phyloP scores from a whole-genome alignment of 1,284 basidiomycete species.

The Boletus sp. region DNA sequence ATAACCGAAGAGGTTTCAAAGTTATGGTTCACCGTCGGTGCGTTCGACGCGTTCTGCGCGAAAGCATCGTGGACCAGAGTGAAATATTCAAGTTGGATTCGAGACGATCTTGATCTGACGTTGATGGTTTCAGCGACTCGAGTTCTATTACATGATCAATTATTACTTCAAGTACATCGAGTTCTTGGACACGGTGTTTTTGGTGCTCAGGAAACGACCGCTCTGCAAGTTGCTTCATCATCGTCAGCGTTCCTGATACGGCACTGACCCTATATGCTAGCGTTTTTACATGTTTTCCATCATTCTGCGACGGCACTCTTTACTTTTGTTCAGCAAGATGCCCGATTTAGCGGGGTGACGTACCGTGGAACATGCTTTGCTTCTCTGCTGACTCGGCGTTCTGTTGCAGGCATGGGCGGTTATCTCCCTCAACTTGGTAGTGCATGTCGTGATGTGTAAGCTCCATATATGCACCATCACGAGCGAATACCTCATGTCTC shows the following conservation, averaged over 20 bases:
- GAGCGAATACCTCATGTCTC: constrained; percentile 7
- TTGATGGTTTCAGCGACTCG: constrained; percentile 60
- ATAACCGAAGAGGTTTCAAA: constrained; percentile 89
- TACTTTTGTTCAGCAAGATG: constrained; percentile 92
- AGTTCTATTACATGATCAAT: constrained; percentile 97
- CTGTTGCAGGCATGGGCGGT: constrained; percentile 85
- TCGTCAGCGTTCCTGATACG: background rate
- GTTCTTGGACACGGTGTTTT: constrained; percentile 93
- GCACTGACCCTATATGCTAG: constrained; percentile 44
- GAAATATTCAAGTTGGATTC: constrained; percentile 33
- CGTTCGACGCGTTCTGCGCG: constrained; percentile 83
- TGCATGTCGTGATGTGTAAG: constrained; percentile 98
- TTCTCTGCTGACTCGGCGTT: constrained; percentile 19
- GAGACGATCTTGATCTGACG: constrained; percentile 13
- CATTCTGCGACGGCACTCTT: constrained; percentile 95
- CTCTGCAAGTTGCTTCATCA: constrained; percentile 60
- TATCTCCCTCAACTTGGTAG: constrained; percentile 87
- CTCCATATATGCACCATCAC: constrained; percentile 18
- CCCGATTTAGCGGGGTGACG: constrained; percentile 82
- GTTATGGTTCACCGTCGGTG: constrained; percentile 67
- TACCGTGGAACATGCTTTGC: background rate
- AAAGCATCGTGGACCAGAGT: constrained; percentile 83
- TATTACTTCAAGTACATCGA: constrained; percentile 97
- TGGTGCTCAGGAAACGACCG: constrained; percentile 96
- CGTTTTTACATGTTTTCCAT: constrained; percentile 98